Conservation (phyloP, 2,329 filamentous ascomycete genomes). For the Herpotrichia juniperi region DNA sequence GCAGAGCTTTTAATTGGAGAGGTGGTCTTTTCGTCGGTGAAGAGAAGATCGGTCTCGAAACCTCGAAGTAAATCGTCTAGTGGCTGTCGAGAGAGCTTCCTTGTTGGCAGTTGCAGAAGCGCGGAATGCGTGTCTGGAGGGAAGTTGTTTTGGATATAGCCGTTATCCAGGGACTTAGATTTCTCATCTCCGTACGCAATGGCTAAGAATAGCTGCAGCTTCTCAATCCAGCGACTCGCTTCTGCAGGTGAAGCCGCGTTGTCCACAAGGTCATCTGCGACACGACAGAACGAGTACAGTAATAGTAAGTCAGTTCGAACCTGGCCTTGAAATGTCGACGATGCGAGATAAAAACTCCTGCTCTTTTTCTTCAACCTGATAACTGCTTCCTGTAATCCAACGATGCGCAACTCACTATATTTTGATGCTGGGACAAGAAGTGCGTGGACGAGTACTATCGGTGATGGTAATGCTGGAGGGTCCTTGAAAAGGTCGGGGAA, state of each 20-base stretch:
- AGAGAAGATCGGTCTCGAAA: conserved; percentile 71
- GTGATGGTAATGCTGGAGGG: conserved; percentile 57
- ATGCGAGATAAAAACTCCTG: conserved; percentile 75
- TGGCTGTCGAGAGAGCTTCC: conserved; percentile 63
- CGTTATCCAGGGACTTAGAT: not conserved
- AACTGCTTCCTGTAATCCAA: conserved; percentile 65
- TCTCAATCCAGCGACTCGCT: conserved; percentile 64
- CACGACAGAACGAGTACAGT: conserved; percentile 75
- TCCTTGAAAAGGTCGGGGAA: conserved; percentile 65
- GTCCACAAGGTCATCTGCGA: conserved; percentile 76
- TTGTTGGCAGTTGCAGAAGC: conserved; percentile 64
- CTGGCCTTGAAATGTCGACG: conserved; percentile 70
- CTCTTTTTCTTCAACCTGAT: conserved; percentile 67
- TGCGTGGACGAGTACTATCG: conserved; percentile 58
- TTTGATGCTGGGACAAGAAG: conserved; percentile 54
- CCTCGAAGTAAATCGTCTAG: conserved; percentile 70
- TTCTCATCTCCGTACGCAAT: conserved; percentile 52
- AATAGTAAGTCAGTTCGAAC: conserved; percentile 71
- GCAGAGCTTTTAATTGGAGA: conserved; percentile 63
- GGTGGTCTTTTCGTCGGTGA: conserved; percentile 40
- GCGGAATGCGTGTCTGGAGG: conserved; percentile 60
- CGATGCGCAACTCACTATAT: conserved; percentile 65
- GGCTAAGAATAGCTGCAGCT: conserved; percentile 64
- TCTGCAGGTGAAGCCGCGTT: conserved; percentile 61
- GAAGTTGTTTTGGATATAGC: conserved; percentile 54